A percentile compares a stretch with the other conserved stretches of the same genome.
These are phyloP conservation scores for Evansstolkia leycettana DNA, from an alignment of 495 filamentous ascomycete species.

Conservation along the genomic window DNA sequence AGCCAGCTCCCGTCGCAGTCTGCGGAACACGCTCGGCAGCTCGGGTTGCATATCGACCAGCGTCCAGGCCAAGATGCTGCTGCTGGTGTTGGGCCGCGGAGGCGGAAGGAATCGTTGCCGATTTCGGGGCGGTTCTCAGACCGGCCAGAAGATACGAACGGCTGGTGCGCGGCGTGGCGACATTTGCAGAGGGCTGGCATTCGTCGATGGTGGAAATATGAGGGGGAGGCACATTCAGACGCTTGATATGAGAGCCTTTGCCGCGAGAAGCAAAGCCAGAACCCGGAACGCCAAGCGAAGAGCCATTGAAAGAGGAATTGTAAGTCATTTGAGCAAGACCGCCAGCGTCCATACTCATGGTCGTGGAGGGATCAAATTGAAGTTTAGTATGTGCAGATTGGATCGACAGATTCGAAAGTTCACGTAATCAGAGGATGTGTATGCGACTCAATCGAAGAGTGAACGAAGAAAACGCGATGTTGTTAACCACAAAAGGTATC, in stretches of 20 bases:
- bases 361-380: slow-evolving; percentile 14
- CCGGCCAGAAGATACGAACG: slow-evolving; percentile 90
- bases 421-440: neutral
- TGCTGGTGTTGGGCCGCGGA: slow-evolving; percentile 43
- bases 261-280: slow-evolving; percentile 76
- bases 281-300: slow-evolving; percentile 54
- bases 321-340: slow-evolving; percentile 99
- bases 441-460: neutral
- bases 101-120: slow-evolving; percentile 58
- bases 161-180: slow-evolving; percentile 78
- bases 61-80: slow-evolving; percentile 36
- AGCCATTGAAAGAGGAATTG: slow-evolving; percentile 56
- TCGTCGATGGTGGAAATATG: slow-evolving; percentile 57
- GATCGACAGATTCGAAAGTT: no score
- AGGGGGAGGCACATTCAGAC: slow-evolving; percentile 52
- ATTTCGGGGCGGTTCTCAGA: slow-evolving; percentile 85
- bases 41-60: slow-evolving; percentile 29
- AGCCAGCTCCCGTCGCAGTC: slow-evolving; percentile 48
- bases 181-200: slow-evolving; percentile 34
- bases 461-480: slow-evolving; percentile 3
- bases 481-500: slow-evolving; percentile 20
- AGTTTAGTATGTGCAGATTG: slow-evolving; percentile 9
- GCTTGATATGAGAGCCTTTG: slow-evolving; percentile 74
- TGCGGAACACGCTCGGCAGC: slow-evolving; percentile 42
- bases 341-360: slow-evolving; percentile 90